A percentile compares a stretch with the other conserved stretches of the same genome.
These are phyloP conservation scores for Mycocentrospora acerina DNA, from an alignment of 2,329 filamentous ascomycete genomes.

Conservation along the genomic window DNA sequence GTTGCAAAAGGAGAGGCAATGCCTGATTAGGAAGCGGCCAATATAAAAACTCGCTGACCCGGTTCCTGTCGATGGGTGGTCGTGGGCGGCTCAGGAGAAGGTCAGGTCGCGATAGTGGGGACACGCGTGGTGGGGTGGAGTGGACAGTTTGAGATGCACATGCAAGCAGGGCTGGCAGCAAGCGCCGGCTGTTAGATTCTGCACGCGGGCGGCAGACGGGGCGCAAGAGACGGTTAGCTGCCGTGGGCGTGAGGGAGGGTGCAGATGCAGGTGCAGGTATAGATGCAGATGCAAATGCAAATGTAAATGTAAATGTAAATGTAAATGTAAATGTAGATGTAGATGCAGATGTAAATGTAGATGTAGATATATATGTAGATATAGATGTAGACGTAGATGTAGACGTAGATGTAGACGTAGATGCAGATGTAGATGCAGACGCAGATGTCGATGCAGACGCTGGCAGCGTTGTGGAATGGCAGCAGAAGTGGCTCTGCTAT, in stretches of 20 bases:
- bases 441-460: too few relatives aligned
- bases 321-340: too few relatives aligned
- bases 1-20: slow-evolving; percentile 14
- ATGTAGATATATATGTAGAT: too few relatives aligned
- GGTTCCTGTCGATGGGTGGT: slow-evolving; percentile 16
- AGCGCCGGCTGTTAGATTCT: slow-evolving; percentile 2
- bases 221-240: background rate
- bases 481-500: too few relatives aligned
- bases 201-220: background rate
- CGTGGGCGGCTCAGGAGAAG: slow-evolving; percentile 23
- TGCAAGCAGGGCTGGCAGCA: slow-evolving; percentile 19
- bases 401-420: too few relatives aligned
- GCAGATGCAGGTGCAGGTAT: too few relatives aligned
- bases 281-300: too few relatives aligned
- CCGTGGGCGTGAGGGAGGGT: background rate
- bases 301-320: too few relatives aligned
- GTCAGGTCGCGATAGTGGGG: slow-evolving; percentile 28
- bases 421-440: too few relatives aligned
- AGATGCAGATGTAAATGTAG: too few relatives aligned
- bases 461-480: too few relatives aligned
- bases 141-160: slow-evolving; percentile 1
- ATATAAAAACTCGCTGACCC: slow-evolving; percentile 11
- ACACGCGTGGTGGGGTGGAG: slow-evolving; percentile 22
- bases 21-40: slow-evolving; percentile 22
- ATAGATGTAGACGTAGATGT: too few relatives aligned